These are phyloP conservation scores for Populus trichocarpa DNA, from an alignment of 441 rosid species.

Conservation along the genomic window DNA sequence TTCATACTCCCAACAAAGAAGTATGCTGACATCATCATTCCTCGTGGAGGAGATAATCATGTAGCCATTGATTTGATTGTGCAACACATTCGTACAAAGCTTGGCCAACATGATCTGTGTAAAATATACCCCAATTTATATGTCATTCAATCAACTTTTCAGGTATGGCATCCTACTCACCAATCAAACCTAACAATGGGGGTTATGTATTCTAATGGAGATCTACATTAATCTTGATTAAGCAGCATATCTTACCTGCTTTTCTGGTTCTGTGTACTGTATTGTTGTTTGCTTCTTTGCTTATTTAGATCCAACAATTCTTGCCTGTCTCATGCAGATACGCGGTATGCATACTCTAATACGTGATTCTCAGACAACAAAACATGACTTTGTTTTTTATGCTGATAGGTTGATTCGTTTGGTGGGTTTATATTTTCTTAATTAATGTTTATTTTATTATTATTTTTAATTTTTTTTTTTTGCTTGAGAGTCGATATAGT, in stretches of 20 bases:
- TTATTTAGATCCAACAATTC: constrained; percentile 5
- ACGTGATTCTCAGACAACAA: constrained; percentile 91
- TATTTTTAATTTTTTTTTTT: background rate
- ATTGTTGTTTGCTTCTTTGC: constrained; percentile 6
- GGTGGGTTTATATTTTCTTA: constrained; percentile 41
- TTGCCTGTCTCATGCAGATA: constrained; percentile 54
- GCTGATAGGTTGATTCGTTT: constrained; percentile 93
- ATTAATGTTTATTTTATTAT: background rate
- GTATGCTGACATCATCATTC: constrained; percentile 94
- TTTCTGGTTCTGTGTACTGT: background rate
- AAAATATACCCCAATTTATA: constrained; percentile 93
- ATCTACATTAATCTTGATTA: background rate
- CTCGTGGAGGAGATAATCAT: constrained; percentile 99
- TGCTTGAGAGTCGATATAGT: background rate
- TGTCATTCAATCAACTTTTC: constrained; percentile 95
- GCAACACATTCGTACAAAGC: constrained; percentile 93
- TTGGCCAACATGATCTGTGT: constrained; percentile 97
- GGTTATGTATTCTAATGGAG: background rate
- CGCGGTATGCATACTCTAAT: constrained; percentile 99
- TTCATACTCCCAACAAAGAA: constrained; percentile 97
- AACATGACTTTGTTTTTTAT: constrained; percentile 94
- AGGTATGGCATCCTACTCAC: constrained; percentile 47
- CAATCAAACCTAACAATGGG: constrained; percentile 8
- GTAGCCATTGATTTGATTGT: constrained; percentile 97
- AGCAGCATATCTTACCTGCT: background rate